Percentiles rank a stretch among this genome's conserved stretches.
Evolutionary conservation across 768 basidiomycete species (phyloP).

Genomic region (Coprinopsis strossmayeri): DNA sequence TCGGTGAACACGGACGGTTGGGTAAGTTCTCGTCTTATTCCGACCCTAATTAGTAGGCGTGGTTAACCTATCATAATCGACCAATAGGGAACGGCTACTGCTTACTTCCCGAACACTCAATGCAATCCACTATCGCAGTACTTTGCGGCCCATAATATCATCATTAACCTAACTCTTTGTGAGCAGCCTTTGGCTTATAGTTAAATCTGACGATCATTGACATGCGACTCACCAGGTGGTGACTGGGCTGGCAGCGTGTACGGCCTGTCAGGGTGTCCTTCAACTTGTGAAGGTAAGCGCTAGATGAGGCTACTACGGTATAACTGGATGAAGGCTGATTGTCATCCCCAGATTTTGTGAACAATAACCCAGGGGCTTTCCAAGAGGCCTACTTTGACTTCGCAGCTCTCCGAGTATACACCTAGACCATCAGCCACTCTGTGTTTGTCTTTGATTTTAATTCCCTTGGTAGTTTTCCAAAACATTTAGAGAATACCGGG

Average conservation of each 20-base stretch:
- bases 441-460: too few relatives aligned
- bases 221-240: conserved; percentile 13
- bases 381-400: conserved; percentile 60
- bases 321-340: too few relatives aligned
- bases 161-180: conserved; percentile 49
- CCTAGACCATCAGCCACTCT: too few relatives aligned
- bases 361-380: conserved; percentile 56
- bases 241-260: conserved; percentile 12
- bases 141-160: conserved; percentile 53
- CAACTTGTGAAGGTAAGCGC: conserved; percentile 10
- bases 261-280: conserved; percentile 10
- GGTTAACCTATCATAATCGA: background rate
- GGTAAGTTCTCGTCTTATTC: conserved; percentile 27
- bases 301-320: too few relatives aligned
- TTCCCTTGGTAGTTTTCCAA: too few relatives aligned
- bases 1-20: conserved; percentile 43
- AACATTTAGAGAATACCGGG: too few relatives aligned
- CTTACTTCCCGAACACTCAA: conserved; percentile 50
- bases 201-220: background rate
- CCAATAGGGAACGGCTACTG: conserved; percentile 49
- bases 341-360: too few relatives aligned
- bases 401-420: conserved; percentile 40
- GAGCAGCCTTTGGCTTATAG: conserved; percentile 4
- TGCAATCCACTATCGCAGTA: conserved; percentile 51
- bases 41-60: background rate